A percentile compares a stretch with the other conserved stretches of the same genome.
Conservation (phyloP, 2,329 filamentous ascomycete species). For the Ascochyta viciae-villosae region DNA sequence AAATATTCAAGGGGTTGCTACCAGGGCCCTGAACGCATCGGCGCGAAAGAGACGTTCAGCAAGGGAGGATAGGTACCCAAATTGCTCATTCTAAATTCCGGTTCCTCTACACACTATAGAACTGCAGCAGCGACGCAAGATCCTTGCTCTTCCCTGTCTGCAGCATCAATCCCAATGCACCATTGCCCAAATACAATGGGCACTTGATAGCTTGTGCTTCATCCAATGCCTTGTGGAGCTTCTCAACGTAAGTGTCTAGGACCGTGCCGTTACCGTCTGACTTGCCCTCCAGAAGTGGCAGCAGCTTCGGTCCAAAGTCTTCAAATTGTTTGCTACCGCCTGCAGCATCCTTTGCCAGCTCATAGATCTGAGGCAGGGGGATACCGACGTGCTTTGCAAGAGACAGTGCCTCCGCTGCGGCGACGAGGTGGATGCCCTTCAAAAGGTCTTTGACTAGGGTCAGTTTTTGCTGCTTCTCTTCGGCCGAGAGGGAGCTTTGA, state of each 20-base stretch:
- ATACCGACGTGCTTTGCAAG: constrained; percentile 48
- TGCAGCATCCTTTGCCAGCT: constrained; percentile 46
- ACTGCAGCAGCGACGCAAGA: constrained; percentile 30
- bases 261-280: constrained; percentile 25
- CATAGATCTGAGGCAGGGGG: constrained; percentile 47
- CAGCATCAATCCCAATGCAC: constrained; percentile 42
- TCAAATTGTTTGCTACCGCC: constrained; percentile 48
- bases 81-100: neutral
- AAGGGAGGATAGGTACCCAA: no score
- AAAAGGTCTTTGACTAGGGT: constrained; percentile 47
- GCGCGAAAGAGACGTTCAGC: no score
- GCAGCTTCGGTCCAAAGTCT: constrained; percentile 40
- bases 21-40: no score
- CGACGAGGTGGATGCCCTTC: constrained; percentile 44
- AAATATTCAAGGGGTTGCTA: no score
- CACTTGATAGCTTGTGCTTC: constrained; percentile 46
- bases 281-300: constrained; percentile 41
- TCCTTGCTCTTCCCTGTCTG: constrained; percentile 35
- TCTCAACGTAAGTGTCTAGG: constrained; percentile 29
- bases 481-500: constrained; percentile 27
- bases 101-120: constrained; percentile 25
- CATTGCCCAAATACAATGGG: constrained; percentile 42
- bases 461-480: constrained; percentile 41
- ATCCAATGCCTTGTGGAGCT: constrained; percentile 38
- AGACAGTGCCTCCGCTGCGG: constrained; percentile 48